These are phyloP conservation scores for Prasinococcaceae sp. DNA, from an alignment of 139 green algal species.

Conservation along the genomic window DNA sequence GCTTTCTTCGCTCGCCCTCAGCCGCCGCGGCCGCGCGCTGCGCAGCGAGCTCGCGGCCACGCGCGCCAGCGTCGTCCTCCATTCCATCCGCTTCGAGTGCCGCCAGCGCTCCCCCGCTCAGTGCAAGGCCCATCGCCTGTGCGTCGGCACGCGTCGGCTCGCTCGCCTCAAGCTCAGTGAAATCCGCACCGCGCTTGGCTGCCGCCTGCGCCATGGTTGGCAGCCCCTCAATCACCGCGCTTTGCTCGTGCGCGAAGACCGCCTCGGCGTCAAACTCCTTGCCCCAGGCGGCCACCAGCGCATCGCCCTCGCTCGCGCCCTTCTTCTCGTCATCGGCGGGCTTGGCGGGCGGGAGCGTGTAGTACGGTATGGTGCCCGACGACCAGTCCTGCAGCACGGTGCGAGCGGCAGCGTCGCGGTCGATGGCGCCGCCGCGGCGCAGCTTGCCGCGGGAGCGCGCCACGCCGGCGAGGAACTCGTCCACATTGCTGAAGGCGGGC, in stretches of 20 bases:
- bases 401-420: constrained; percentile 45
- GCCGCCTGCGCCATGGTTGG: too few relatives aligned
- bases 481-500: constrained; percentile 33
- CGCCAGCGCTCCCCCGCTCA: too few relatives aligned
- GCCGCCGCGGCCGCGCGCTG: too few relatives aligned
- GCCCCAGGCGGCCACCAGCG: constrained; percentile 51
- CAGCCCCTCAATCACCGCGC: constrained; percentile 55
- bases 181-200: too few relatives aligned
- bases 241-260: constrained; percentile 50
- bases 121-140: too few relatives aligned
- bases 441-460: constrained; percentile 69
- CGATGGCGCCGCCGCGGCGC: constrained; percentile 47
- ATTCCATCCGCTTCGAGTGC: too few relatives aligned
- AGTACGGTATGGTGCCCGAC: constrained; percentile 71
- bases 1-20: too few relatives aligned
- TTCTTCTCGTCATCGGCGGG: constrained; percentile 24
- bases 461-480: constrained; percentile 65
- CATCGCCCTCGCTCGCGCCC: constrained; percentile 23
- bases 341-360: constrained; percentile 9
- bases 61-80: too few relatives aligned
- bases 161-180: too few relatives aligned
- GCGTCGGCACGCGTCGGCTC: too few relatives aligned
- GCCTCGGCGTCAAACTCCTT: constrained; percentile 53
- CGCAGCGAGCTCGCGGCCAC: too few relatives aligned
- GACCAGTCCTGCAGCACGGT: constrained; percentile 92